Conservation (phyloP, 1,284 basidiomycete species). For the Marasmius sp. region DNA sequence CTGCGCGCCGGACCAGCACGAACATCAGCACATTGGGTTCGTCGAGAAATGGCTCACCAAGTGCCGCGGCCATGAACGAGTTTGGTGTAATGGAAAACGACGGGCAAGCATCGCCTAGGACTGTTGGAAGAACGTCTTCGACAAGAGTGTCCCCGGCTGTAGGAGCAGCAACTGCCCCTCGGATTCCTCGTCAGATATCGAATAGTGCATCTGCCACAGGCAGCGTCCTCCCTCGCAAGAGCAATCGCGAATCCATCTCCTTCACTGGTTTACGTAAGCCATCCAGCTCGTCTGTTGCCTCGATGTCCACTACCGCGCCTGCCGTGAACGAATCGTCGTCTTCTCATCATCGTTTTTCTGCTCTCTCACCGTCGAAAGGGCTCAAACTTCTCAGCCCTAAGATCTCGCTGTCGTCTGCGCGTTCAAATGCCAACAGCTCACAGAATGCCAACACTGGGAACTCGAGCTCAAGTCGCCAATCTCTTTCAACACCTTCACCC, state of each 20-base stretch:
- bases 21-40: slow-evolving; percentile 46
- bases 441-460: slow-evolving; percentile 56
- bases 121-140: slow-evolving; percentile 36
- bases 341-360: slow-evolving; percentile 67
- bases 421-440: slow-evolving; percentile 49
- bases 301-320: slow-evolving; percentile 52
- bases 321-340: slow-evolving; percentile 33
- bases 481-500: slow-evolving; percentile 80
- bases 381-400: slow-evolving; percentile 79
- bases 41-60: slow-evolving; percentile 68
- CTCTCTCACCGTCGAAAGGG: slow-evolving; percentile 78
- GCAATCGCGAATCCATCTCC: slow-evolving; percentile 73
- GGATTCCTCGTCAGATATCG: slow-evolving; percentile 67
- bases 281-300: slow-evolving; percentile 74
- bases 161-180: slow-evolving; percentile 54
- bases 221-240: slow-evolving; percentile 52
- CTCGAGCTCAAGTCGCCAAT: slow-evolving; percentile 73
- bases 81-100: slow-evolving; percentile 75
- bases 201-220: slow-evolving; percentile 43
- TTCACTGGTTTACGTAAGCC: slow-evolving; percentile 76
- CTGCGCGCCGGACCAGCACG: slow-evolving; percentile 62
- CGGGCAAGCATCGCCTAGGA: slow-evolving; percentile 42
- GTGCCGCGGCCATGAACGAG: slow-evolving; percentile 56
- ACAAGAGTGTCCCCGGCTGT: slow-evolving; percentile 48
- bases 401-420: slow-evolving; percentile 58